Evolutionary conservation across 2,329 filamentous ascomycete genomes (phyloP), one percentile per base, ranked within the genome.

Genomic region (Colletotrichum ledebouriae): DNA sequence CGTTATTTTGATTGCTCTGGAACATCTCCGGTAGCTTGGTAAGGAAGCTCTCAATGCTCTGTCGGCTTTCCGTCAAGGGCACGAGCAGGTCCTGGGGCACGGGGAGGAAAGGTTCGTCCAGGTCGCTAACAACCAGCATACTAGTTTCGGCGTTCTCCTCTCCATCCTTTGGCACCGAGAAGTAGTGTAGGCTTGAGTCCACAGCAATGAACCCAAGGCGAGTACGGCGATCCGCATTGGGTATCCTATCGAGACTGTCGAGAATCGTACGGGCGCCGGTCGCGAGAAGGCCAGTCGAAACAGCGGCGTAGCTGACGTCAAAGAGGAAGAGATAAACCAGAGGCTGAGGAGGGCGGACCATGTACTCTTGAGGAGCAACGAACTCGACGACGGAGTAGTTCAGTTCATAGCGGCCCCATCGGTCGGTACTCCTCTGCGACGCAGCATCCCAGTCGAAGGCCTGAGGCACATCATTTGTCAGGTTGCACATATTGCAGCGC

Each of bases 401-500:
- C 70, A 99, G 85, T 78, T 99, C 96, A 44, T 94, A 88, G 74
- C 96, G 87, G 78, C 97, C 91, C 92, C 96, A 97, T 76, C 96
- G 86, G 78, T 99, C 95, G 58, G 97, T 91, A 59, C 90, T 92
- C 84, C 97, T 94, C 80, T 98, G 95, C 62, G 94, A 86, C 50
- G 93, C 91, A 39, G 94, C 91, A 80, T 99, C 96, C 96, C 96
- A 99, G 78, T 99, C 96, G 73, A 99, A 99, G 42, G 94, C 94
- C 81, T 99, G 96, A n/a, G 96, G 96, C 44, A 98, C 95, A 75
- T 99, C 96, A 78, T 99, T 99, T 73, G 94, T 98, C 72, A 99
- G 85, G 80, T 97, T 98, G 81, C 96, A 99, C 94, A 99, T 98
- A 82, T 99, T 99, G 84, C 96, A 99, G 76, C 95, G 91, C 96